Conservation (phyloP, 257 asterid species). For the Nicotiana attenuata region DNA sequence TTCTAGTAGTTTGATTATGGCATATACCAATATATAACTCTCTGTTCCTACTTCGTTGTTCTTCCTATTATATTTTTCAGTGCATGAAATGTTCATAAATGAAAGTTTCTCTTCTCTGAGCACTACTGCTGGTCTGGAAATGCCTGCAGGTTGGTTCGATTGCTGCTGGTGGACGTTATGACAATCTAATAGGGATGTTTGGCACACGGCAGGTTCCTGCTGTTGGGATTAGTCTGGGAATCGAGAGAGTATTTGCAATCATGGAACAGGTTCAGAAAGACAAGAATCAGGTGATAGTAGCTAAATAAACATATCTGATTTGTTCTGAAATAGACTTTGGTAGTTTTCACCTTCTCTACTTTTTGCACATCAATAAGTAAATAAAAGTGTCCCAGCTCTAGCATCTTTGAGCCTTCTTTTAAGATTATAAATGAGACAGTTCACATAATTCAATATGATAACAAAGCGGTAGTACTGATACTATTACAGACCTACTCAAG, state of each 20-base stretch:
- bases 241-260: conserved; percentile 84
- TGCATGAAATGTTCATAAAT: conserved; percentile 5
- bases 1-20: conserved; percentile 1
- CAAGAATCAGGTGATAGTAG: conserved; percentile 48
- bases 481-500: background rate
- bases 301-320: background rate
- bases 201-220: conserved; percentile 92
- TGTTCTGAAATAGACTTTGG: background rate
- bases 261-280: conserved; percentile 77
- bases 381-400: background rate
- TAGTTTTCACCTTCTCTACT: background rate
- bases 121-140: conserved; percentile 1
- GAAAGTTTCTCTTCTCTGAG: background rate
- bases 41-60: background rate
- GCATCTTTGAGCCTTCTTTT: background rate
- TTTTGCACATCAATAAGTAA: background rate
- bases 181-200: conserved; percentile 80
- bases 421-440: background rate
- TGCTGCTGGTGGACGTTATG: conserved; percentile 98
- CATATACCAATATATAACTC: background rate
- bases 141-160: conserved; percentile 83
- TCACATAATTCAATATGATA: background rate
- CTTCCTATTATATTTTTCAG: background rate
- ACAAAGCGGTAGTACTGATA: background rate
- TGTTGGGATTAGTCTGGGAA: conserved; percentile 91